Conservation (phyloP, 1,139 yeast species). For the Debaryomyces robertsiae region DNA sequence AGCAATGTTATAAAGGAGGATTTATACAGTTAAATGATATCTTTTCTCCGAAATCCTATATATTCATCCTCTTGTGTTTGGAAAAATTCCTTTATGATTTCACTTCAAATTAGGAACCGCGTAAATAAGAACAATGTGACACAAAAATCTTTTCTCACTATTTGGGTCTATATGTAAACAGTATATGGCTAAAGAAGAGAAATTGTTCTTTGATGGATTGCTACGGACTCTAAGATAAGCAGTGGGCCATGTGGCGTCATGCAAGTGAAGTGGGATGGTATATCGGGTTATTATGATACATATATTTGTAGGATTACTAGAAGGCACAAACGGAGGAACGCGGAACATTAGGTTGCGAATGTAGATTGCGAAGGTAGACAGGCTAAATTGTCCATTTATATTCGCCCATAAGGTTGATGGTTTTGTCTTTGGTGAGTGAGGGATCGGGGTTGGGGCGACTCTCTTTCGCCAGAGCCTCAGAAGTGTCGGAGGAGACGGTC, state of each 20-base stretch:
- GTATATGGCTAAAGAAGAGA: background rate
- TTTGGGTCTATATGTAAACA: conserved; percentile 10
- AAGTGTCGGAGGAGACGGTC: conserved; percentile 9
- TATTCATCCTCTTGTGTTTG: conserved; percentile 10
- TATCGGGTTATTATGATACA: too few species aligned
- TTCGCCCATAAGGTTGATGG: conserved; percentile 36
- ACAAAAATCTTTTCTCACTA: conserved; percentile 7
- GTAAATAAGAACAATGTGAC: conserved; percentile 11
- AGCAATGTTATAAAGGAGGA: conserved; percentile 7
- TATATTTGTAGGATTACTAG: too few species aligned
- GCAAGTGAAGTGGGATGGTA: too few species aligned
- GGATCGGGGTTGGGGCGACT: conserved; percentile 2
- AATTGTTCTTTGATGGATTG: background rate
- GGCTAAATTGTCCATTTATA: conserved; percentile 32
- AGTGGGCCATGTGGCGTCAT: background rate
- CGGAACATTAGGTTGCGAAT: background rate
- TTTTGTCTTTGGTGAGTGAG: conserved; percentile 17
- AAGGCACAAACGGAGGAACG: too few species aligned
- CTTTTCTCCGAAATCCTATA: conserved; percentile 4
- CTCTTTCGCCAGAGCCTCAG: conserved; percentile 3
- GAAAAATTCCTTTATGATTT: conserved; percentile 9
- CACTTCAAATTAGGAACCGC: conserved; percentile 12
- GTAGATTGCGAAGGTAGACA: background rate
- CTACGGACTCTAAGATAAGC: background rate
- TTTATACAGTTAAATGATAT: conserved; percentile 1